Conservation (phyloP, 768 basidiomycete species). For the Trametes gibbosa region DNA sequence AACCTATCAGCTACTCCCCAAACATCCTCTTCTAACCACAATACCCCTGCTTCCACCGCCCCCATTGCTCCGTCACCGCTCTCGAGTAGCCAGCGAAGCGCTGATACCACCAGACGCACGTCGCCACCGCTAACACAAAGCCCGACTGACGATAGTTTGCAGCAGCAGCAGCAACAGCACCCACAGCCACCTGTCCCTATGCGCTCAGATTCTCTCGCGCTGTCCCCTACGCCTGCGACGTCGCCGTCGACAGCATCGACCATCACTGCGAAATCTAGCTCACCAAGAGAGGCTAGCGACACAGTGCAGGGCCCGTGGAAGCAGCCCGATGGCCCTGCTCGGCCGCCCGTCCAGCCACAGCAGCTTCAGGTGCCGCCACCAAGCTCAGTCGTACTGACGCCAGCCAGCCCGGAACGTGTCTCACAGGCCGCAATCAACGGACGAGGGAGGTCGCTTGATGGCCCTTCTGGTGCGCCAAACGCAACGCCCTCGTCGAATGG, state of each 20-base stretch:
- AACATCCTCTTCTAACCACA: neutral
- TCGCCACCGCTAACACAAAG: constrained; percentile 7
- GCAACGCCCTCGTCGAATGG: neutral
- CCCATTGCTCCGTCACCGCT: constrained; percentile 14
- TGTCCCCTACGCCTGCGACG: constrained; percentile 30
- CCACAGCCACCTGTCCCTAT: constrained; percentile 5
- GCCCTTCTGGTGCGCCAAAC: neutral
- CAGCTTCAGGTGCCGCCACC: neutral
- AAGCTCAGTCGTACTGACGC: constrained; percentile 13
- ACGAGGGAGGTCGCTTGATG: neutral
- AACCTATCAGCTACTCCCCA: neutral
- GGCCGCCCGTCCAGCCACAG: neutral
- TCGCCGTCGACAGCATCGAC: constrained; percentile 16
- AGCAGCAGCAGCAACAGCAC: neutral
- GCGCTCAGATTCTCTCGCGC: constrained; percentile 29
- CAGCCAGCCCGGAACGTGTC: constrained; percentile 12
- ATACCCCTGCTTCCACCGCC: neutral
- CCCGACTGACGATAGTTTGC: constrained; percentile 10
- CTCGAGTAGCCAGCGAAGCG: neutral
- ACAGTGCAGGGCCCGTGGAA: constrained; percentile 15
- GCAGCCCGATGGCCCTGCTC: neutral
- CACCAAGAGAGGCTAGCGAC: constrained; percentile 5
- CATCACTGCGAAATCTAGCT: neutral
- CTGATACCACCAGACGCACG: constrained; percentile 8
- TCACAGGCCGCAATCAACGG: constrained; percentile 4